A percentile compares a stretch with the other conserved stretches of the same genome.
Evolutionary conservation across 805 yeast genomes (phyloP).

Genomic region (Wickerhamiella slavikovae): DNA sequence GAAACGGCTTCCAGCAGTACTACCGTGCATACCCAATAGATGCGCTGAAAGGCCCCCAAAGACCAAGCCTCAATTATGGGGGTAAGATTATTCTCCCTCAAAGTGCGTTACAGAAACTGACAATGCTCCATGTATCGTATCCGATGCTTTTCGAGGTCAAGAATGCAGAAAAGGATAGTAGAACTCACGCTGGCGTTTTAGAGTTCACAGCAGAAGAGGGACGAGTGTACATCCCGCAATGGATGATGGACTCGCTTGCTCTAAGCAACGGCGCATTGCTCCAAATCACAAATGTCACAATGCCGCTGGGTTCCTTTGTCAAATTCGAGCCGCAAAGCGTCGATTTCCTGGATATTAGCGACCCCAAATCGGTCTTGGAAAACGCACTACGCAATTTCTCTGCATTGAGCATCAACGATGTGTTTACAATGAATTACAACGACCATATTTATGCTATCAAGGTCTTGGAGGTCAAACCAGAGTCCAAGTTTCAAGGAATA

Average conservation of each 20-base stretch:
- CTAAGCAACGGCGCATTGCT: slow-evolving; percentile 65
- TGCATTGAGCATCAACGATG: slow-evolving; percentile 65
- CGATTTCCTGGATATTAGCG: slow-evolving; percentile 79
- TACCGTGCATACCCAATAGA: slow-evolving; percentile 84
- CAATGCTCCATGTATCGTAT: slow-evolving; percentile 79
- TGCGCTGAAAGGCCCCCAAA: slow-evolving; percentile 62
- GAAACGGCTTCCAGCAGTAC: slow-evolving; percentile 56
- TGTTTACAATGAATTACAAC: slow-evolving; percentile 70
- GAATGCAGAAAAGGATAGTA: slow-evolving; percentile 37
- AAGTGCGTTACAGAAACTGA: slow-evolving; percentile 65
- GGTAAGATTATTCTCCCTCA: slow-evolving; percentile 94
- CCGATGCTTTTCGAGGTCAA: slow-evolving; percentile 83
- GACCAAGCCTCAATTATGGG: slow-evolving; percentile 64
- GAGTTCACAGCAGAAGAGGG: slow-evolving; percentile 98
- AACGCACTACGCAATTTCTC: slow-evolving; percentile 79
- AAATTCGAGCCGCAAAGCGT: slow-evolving; percentile 90
- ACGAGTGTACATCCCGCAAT: slow-evolving; percentile 77
- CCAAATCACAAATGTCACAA: slow-evolving; percentile 46
- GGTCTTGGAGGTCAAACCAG: slow-evolving; percentile 76
- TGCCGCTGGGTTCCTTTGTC: slow-evolving; percentile 74
- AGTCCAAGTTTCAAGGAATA: slow-evolving; percentile 38
- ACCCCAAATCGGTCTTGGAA: slow-evolving; percentile 92
- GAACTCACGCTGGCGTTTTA: slow-evolving; percentile 81
- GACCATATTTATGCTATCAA: slow-evolving; percentile 57
- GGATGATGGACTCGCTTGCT: slow-evolving; percentile 77